Base-by-base conservation (phyloP, 1,139 yeast genomes). In the Eremothecium coryli region DNA sequence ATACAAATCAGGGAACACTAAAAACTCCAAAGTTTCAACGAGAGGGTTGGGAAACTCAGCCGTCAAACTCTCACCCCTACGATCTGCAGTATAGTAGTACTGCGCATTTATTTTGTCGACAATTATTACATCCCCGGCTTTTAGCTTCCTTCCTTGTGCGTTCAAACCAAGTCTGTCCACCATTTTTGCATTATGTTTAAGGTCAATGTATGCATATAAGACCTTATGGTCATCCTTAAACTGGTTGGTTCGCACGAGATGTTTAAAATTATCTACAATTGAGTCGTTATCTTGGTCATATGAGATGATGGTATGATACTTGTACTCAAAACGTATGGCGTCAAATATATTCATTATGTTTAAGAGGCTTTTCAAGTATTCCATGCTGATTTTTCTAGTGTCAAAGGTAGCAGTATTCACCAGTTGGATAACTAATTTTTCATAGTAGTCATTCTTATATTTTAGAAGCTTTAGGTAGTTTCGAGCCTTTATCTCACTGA, bases 291-390 rank as follows among this genome's bases (percentile, higher is more conserved):
- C 50, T 2, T 52, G 50, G 40, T 86, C 59, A 30, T 61, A 55
- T 1, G 49, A 38, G 9, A 60, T 34, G 7, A 76, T 47, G 9
- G 62, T 51, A 2, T 66, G 50, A 48, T 58, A 74, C 43, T 68
- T 67, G 38, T 61, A 62, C 31, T 65, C 61, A 45, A 66, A 65
- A 47, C 71, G 68, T 28, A 60, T 44, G 37, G 63, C 55, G 41
- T 70, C 63, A 52, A 72, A 76, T 38, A 70, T 75, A 47, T 76
- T 81, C 4, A 71, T 73, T 8, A 68, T 66, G 36, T 66, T 54
- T 2, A 73, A 64, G 33, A 73, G 57, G 36, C 64, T 61, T 42
- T 64, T 65, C 11, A 72, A 58, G 20, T 58, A 10, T 41, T 50
- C 25, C 47, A 49, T 16, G 16, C 48, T 46, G 16, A 31, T 29